These are phyloP conservation scores for Nidularia sp. DNA, from an alignment of 768 basidiomycete species.

Conservation along the genomic window DNA sequence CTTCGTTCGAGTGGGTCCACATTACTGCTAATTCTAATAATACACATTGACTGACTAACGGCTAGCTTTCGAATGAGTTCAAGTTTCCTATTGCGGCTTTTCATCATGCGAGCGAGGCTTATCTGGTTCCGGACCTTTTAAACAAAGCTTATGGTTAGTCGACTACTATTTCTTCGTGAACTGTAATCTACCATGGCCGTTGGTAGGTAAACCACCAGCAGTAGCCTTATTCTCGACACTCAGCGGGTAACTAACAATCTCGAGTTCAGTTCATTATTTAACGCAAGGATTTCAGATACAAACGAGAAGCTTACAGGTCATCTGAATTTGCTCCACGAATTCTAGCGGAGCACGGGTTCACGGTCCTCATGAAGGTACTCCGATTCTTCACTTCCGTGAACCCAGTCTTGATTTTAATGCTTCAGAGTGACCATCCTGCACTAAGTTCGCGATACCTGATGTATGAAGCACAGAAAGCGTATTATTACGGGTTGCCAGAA, in stretches of 20 bases:
- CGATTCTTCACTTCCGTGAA: neutral
- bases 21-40: no score
- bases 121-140: slow-evolving; percentile 64
- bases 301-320: slow-evolving; percentile 70
- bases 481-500: neutral
- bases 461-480: neutral
- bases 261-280: neutral
- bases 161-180: slow-evolving; percentile 20
- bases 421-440: neutral
- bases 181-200: neutral
- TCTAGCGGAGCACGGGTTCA: slow-evolving; percentile 53
- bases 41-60: no score
- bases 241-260: neutral
- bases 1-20: no score
- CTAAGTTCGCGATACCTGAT: neutral
- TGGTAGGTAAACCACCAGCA: neutral
- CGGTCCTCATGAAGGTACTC: slow-evolving; percentile 61
- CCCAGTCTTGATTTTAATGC: neutral
- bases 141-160: slow-evolving; percentile 50
- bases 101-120: slow-evolving; percentile 70
- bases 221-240: neutral
- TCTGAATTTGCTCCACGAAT: slow-evolving; percentile 70
- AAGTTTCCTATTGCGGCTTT: slow-evolving; percentile 63
- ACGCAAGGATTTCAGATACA: slow-evolving; percentile 33
- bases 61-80: slow-evolving; percentile 57